Base-by-base conservation (phyloP, 495 filamentous ascomycete genomes). In the Cercophora samala region DNA sequence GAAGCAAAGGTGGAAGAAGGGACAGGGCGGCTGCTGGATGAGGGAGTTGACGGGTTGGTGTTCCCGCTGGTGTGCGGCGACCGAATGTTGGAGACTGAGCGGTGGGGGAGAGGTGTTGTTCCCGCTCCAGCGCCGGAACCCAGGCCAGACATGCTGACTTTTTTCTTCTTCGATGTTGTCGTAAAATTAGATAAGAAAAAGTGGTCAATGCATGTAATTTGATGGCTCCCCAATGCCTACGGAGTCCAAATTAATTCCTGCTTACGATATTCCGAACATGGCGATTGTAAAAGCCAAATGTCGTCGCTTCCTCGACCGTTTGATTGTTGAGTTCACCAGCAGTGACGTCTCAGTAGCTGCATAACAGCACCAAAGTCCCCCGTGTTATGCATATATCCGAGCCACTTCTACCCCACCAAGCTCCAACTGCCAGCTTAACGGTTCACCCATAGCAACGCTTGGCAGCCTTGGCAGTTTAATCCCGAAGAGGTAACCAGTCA, bases 1-100 rank as follows among this genome's bases (percentile, higher is more conserved):
- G 91, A 92, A 9, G 88, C 88, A 70, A 89, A 92, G 62, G 86
- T 82, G 32, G 89, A 87, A 37, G 85, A 86, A 42, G 84, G 78
- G 26, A 87, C 75, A 15, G 80, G 77, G 32, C 89, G 86, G 37
- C 37, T 46, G 37, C 37, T 46, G 37, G 37, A 46, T 15, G 79
- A 73, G 0, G 90, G 90, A 6, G 90, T 91, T 15, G 87, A 87
- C 58, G 88, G 85, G 25, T 81, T 80, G 60, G 67, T 75, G 26
- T 51, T 52, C 24, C 58, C 22, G 29, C 56, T 53, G 59, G 67
- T 60, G 64, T 62, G 66, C 11, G 75, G 79, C 18, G 81, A 76
- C 52, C 81, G 80, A 68, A 86, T 84, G 74, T 73, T 85, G 24
- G 84, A 77, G 32, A 87, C 81, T 23, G 78, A 75, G 58, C 84